Base-by-base conservation (phyloP, 1,284 basidiomycete species). In the Leccinum cinnamomeum region DNA sequence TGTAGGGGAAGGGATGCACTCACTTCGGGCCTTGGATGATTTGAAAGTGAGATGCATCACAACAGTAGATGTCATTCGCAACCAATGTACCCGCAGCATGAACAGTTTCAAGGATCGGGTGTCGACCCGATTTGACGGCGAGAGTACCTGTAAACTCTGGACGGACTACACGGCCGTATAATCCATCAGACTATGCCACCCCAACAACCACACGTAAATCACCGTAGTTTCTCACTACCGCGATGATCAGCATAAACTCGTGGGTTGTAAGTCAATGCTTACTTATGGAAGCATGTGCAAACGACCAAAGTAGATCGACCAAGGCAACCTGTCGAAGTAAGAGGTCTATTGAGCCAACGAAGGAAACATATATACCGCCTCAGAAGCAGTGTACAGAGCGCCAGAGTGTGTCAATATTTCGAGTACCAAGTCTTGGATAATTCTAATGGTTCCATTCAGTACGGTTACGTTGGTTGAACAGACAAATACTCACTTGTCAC, bases 21-120 rank as follows among this genome's bases (percentile, higher is more conserved):
- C 68, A 95, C 93, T 95, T 93, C 6, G 92, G 91, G 0, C 94
- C 94, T 68, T 92, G 92, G 39, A 97, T 84, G 20, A 97, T 84
- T 73, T 97, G 94, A 70, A 97, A 97, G 5, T 84, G 85, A 0
- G 92, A 89, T 0, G 89, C 82, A 57, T 91, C 88, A 64, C 88
- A 88, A 62, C 90, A 92, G 71, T 91, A 97, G 0, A 92, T 87
- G 71, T 97, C 95, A 70, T 97, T 97, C 3, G 92, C 83, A 1
- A 95, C 85, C 33, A 95, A 81, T 1, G 83, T 84, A 5, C 89
- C 90, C 0, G 84, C 81, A 2, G 85, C 78, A 62, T 91, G 86
- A 2, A 90, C 80, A 2, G 79, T 85, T 72, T 97, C 94, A 12
- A 97, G 81, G 7, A 97, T 85, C 0, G 94, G 93, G 74, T 96